Percentiles rank a stretch among this genome's conserved stretches.
phyloP scores from a whole-genome alignment of 2,329 filamentous ascomycete species.

The Rutstroemia sp. region DNA sequence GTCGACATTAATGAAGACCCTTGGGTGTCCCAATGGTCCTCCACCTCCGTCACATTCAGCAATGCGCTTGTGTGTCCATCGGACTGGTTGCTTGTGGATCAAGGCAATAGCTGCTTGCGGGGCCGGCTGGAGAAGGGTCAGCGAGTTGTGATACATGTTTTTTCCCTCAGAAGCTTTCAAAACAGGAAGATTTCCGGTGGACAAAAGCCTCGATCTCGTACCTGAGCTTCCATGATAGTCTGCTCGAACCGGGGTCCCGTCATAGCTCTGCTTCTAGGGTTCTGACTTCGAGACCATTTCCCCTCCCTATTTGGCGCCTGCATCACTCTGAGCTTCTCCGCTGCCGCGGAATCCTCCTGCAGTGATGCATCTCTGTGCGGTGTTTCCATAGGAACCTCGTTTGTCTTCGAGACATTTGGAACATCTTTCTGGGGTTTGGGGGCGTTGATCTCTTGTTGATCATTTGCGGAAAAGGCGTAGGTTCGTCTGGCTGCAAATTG shows the following conservation, averaged over 20 bases:
- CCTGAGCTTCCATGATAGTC: constrained; percentile 88
- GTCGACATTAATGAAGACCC: constrained; percentile 95
- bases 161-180: background rate
- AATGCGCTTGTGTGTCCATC: constrained; percentile 75
- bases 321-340: constrained; percentile 22
- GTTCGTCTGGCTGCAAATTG: constrained; percentile 21
- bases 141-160: constrained; percentile 10
- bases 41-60: constrained; percentile 91
- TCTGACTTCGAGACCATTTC: constrained; percentile 83
- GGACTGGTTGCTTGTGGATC: constrained; percentile 91
- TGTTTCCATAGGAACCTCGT: constrained; percentile 45
- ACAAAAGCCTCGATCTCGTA: constrained; percentile 37
- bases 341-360: constrained; percentile 45
- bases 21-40: constrained; percentile 81
- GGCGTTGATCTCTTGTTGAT: constrained; percentile 30
- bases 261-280: constrained; percentile 77
- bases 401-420: constrained; percentile 53
- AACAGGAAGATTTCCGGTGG: background rate
- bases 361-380: constrained; percentile 43
- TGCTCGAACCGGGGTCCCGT: constrained; percentile 93
- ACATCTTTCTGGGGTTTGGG: constrained; percentile 40
- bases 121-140: constrained; percentile 59
- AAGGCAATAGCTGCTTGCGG: constrained; percentile 87
- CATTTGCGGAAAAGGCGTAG: constrained; percentile 42
- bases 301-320: constrained; percentile 82